These are phyloP conservation scores for Fomitopsis pulvina DNA, from an alignment of 768 basidiomycete genomes.

Conservation along the genomic window DNA sequence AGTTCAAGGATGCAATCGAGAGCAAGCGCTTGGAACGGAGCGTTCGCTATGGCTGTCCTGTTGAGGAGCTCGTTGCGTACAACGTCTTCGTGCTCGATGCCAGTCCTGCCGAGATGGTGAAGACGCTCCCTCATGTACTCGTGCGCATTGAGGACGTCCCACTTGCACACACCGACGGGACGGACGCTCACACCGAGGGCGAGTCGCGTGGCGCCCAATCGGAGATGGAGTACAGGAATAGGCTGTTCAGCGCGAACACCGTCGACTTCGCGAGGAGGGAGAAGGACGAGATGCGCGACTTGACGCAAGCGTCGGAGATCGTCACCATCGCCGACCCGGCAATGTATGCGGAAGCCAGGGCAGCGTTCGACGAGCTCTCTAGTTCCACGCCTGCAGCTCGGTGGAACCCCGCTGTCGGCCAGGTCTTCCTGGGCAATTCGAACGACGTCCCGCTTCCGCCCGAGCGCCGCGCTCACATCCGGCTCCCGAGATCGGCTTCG, in stretches of 20 bases:
- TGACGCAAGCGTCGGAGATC: constrained; percentile 81
- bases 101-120: constrained; percentile 36
- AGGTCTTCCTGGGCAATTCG: constrained; percentile 78
- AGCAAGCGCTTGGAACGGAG: constrained; percentile 44
- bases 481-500: not conserved
- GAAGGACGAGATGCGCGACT: constrained; percentile 83
- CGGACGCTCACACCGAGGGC: constrained; percentile 24
- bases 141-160: constrained; percentile 40
- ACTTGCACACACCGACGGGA: constrained; percentile 25
- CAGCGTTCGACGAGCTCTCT: constrained; percentile 12
- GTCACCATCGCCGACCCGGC: constrained; percentile 34
- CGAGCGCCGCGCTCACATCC: constrained; percentile 11
- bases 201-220: constrained; percentile 7
- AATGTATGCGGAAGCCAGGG: not conserved
- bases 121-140: constrained; percentile 45
- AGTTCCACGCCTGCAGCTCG: constrained; percentile 33
- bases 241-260: constrained; percentile 40
- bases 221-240: constrained; percentile 1
- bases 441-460: constrained; percentile 56
- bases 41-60: constrained; percentile 10
- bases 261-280: constrained; percentile 81
- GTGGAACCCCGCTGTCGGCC: constrained; percentile 55
- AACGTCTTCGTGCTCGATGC: constrained; percentile 76
- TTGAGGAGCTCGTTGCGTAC: constrained; percentile 43
- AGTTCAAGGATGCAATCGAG: constrained; percentile 58